Base-by-base conservation (phyloP, 2,329 filamentous ascomycete species). In the Claviceps pazoutovae region DNA sequence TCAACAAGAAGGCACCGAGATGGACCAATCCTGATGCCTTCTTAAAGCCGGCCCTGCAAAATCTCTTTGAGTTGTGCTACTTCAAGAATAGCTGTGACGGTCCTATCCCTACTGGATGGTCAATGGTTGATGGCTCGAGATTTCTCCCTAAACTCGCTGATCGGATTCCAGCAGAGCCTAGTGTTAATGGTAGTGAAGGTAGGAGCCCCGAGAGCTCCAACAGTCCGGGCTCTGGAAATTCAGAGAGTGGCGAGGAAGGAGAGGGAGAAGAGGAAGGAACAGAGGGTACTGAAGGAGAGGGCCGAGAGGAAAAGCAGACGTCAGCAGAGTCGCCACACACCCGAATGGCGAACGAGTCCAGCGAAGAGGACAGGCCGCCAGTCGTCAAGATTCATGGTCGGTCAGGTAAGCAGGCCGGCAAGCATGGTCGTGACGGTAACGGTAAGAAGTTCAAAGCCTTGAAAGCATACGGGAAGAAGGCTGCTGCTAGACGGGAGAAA, bases 31-130 rank as follows among this genome's bases (percentile, higher is more conserved):
- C 68, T 58, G 70, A 63, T 53, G 71, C 65, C 51, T 82, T 79
- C 56, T 76, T 97, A 23, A 76, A 79, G 1, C 70, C 78, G 1
- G 68, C 73, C 19, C 72, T 86, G 41, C 84, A 82, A 61, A 83
- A 80, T 53, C 70, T 96, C 16, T 97, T 97, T 62, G 80, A 86
- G 14, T 69, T 95, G 57, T 81, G 82, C 62, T 85, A 86, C 60
- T 80, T 84, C 55, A 65, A 70, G 21, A 76, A 76, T 50, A 55
- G 58, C 8, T 66, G 68, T 1, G 75, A 75, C 21, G 77, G 82
- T 23, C 67, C 74, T 19, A 72, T 94, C 11, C 84, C 86, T 0
- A 83, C 80, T 3, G 87, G 86, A 1, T 90, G 83, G 78, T 78
- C 78, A 21, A 70, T 69, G 2, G 68, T 86, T 2, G 76, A 82